phyloP scores from a whole-genome alignment of 139 green algal genomes.

The Chlamydomonas schloesseri region DNA sequence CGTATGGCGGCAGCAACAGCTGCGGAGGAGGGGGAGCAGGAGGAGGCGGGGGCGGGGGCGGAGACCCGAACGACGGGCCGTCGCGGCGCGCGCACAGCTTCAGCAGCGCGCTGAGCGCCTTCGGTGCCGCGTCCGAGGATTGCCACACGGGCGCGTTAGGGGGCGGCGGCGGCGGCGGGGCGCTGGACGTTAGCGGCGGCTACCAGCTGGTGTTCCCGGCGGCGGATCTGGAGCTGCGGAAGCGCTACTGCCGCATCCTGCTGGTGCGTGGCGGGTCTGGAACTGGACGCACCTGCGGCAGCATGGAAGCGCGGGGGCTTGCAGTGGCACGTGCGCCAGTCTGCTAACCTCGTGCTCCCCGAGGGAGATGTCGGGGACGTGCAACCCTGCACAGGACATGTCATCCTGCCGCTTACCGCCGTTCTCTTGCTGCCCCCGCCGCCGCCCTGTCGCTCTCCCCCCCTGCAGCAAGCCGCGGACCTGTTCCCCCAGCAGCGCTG shows the following conservation, averaged over 20 bases:
- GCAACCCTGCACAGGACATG: too few species aligned
- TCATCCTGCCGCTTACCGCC: too few species aligned
- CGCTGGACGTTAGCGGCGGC: background rate
- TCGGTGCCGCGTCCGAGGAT: too few species aligned
- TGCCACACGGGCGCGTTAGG: background rate
- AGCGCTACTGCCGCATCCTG: slow-evolving; percentile 32
- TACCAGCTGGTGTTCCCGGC: slow-evolving; percentile 45
- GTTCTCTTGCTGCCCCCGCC: background rate
- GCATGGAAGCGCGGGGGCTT: background rate
- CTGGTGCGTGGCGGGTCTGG: background rate
- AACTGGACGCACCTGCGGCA: background rate
- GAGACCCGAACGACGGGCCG: too few species aligned
- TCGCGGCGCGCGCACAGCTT: background rate
- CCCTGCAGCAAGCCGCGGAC: slow-evolving; percentile 25
- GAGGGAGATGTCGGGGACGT: too few species aligned
- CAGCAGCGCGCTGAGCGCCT: background rate
- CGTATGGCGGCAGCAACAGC: too few species aligned
- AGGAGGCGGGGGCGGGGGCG: too few species aligned
- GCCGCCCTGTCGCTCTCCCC: background rate
- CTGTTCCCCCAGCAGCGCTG: slow-evolving; percentile 51
- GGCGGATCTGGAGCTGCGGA: background rate
- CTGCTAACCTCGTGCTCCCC: too few species aligned
- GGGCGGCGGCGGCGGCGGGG: background rate
- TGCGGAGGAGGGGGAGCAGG: too few species aligned
- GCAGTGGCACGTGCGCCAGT: too few species aligned